These are phyloP conservation scores for Lomentospora prolificans DNA, from an alignment of 2,329 filamentous ascomycete genomes.

Conservation along the genomic window DNA sequence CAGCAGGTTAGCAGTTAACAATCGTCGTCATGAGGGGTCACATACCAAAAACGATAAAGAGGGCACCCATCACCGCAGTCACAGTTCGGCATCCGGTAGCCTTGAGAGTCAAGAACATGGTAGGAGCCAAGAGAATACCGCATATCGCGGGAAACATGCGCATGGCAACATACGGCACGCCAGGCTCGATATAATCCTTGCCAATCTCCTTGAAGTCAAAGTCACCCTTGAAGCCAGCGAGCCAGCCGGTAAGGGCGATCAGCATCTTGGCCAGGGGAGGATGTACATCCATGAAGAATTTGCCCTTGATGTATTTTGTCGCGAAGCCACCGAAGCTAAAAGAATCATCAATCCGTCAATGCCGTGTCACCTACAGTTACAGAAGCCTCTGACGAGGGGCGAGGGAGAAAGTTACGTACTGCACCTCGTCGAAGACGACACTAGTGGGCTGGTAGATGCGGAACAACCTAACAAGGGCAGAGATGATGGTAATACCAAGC, in stretches of 20 bases:
- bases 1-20: too few species aligned
- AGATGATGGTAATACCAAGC: conserved; percentile 61
- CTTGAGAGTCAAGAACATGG: conserved; percentile 92
- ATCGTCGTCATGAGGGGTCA: too few species aligned
- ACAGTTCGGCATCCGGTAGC: conserved; percentile 79
- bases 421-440: conserved; percentile 98
- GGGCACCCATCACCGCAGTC: conserved; percentile 73
- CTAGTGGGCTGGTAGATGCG: conserved; percentile 93
- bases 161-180: conserved; percentile 96
- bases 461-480: conserved; percentile 75
- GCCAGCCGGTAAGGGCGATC: conserved; percentile 87
- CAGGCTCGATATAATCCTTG: conserved; percentile 93
- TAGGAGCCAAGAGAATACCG: conserved; percentile 79
- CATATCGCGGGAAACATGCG: conserved; percentile 83
- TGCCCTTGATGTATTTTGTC: conserved; percentile 97
- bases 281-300: conserved; percentile 99
- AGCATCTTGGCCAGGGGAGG: conserved; percentile 93
- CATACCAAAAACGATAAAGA: conserved; percentile 82
- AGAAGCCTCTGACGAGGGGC: too few species aligned
- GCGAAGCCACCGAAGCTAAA: conserved; percentile 92
- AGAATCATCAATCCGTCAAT: not conserved
- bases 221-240: conserved; percentile 87
- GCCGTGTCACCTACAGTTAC: not conserved
- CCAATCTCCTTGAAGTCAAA: conserved; percentile 99
- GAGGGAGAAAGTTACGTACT: conserved; percentile 67